Conservation (phyloP, 2,329 filamentous ascomycete species). For the Aspergillus latus region DNA sequence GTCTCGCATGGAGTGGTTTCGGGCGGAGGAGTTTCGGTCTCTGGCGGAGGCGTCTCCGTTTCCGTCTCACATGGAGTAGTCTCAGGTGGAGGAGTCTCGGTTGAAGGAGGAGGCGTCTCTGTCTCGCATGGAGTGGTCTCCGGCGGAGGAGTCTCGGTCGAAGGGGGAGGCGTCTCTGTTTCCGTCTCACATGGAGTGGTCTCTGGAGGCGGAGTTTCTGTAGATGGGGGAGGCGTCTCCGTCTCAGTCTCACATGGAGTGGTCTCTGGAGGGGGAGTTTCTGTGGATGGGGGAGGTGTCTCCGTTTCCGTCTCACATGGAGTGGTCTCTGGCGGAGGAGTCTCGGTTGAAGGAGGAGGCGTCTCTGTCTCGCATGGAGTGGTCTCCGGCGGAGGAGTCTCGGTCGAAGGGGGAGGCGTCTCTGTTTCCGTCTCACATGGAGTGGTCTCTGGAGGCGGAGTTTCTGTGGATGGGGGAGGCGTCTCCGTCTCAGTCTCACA, state of each 20-base stretch:
- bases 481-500: not conserved
- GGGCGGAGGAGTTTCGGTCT: not conserved
- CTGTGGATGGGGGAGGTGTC: not conserved
- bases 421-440: not conserved
- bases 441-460: not conserved
- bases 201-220: not conserved
- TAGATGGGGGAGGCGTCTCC: not conserved
- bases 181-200: conserved; percentile 11
- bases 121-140: conserved; percentile 6
- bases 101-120: not conserved
- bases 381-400: not conserved
- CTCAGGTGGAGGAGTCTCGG: not conserved
- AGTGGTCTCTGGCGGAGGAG: not conserved
- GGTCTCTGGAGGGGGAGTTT: not conserved
- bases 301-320: not conserved
- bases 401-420: not conserved
- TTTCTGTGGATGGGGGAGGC: not conserved
- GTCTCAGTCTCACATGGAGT: conserved; percentile 10
- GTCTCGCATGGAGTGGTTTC: conserved; percentile 8
- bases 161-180: conserved; percentile 2
- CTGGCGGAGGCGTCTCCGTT: not conserved
- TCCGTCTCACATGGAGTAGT: conserved; percentile 8
- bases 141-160: not conserved
- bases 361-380: conserved; percentile 5
- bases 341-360: not conserved